Conservation (phyloP, 2,329 filamentous ascomycete genomes). For the Pyrenochaeta sp. region DNA sequence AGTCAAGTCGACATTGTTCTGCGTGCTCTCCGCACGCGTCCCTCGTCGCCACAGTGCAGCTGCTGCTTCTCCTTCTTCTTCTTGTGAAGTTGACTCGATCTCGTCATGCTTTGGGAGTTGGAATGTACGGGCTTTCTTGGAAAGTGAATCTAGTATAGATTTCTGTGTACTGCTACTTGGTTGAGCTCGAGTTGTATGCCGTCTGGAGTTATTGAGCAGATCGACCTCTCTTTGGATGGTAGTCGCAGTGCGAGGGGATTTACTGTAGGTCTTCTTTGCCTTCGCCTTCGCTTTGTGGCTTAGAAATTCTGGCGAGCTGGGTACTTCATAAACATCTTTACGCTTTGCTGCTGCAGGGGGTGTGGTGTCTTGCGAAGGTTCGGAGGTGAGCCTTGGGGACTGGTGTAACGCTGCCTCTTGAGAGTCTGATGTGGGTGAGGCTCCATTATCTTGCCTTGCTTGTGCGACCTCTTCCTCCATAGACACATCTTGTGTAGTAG, state of each 20-base stretch:
- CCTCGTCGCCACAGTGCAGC: background rate
- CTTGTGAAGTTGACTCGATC: constrained; percentile 20
- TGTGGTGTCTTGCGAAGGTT: constrained; percentile 3
- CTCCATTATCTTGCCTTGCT: background rate
- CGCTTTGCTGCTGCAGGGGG: constrained; percentile 8
- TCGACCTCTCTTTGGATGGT: constrained; percentile 14
- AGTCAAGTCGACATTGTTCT: constrained; percentile 9
- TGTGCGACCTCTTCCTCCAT: background rate
- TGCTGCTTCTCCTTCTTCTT: constrained; percentile 4
- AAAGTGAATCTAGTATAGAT: background rate
- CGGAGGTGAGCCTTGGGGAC: constrained; percentile 15
- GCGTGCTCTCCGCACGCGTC: background rate
- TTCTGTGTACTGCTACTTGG: background rate
- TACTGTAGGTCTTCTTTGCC: constrained; percentile 21
- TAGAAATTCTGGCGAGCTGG: constrained; percentile 27
- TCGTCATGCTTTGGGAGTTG: constrained; percentile 15
- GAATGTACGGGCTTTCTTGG: constrained; percentile 14
- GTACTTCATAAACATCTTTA: constrained; percentile 26
- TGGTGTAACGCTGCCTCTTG: constrained; percentile 11
- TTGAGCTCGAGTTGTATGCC: background rate
- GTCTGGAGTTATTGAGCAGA: constrained; percentile 19
- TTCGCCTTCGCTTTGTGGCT: constrained; percentile 14
- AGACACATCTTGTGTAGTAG: background rate
- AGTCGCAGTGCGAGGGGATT: constrained; percentile 16
- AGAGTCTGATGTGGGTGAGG: background rate